phyloP scores from a whole-genome alignment of 106 monocot genomes.

The Acanthochlamys bracteata region DNA sequence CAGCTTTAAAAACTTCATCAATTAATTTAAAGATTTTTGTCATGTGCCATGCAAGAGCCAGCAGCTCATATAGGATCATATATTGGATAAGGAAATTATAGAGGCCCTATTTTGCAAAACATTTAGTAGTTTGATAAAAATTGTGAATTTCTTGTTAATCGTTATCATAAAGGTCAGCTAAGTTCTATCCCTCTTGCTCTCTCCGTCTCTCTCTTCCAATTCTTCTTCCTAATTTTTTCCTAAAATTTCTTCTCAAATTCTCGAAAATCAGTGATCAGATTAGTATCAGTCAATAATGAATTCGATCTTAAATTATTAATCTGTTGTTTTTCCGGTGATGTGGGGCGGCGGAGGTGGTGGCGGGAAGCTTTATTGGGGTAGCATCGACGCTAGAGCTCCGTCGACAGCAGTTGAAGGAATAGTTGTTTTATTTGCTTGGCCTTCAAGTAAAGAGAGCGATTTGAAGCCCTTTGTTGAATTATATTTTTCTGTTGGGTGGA shows the following conservation, averaged over 20 bases:
- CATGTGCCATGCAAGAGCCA: no score
- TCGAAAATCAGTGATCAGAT: background rate
- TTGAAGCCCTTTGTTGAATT: conserved; percentile 47
- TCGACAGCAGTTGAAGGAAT: conserved; percentile 31
- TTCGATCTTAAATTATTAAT: background rate
- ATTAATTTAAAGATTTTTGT: no score
- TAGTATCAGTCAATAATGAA: background rate
- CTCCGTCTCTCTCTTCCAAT: background rate
- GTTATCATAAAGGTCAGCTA: background rate
- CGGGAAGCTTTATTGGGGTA: conserved; percentile 53
- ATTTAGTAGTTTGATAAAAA: no score
- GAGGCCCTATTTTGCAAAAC: no score
- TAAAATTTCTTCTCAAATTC: background rate
- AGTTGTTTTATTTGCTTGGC: conserved; percentile 78
- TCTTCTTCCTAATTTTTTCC: background rate
- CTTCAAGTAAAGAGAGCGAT: conserved; percentile 69
- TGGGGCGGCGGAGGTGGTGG: conserved; percentile 19
- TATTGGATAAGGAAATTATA: no score
- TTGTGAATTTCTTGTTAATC: no score
- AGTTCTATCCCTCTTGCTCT: background rate
- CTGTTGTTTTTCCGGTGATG: conserved; percentile 1
- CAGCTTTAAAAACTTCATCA: no score
- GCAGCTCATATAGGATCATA: no score
- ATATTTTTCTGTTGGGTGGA: conserved; percentile 71
- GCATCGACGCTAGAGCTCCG: conserved; percentile 11